These are phyloP conservation scores for Schwanniomyces polymorphus DNA, from an alignment of 805 yeast species.

Conservation along the genomic window DNA sequence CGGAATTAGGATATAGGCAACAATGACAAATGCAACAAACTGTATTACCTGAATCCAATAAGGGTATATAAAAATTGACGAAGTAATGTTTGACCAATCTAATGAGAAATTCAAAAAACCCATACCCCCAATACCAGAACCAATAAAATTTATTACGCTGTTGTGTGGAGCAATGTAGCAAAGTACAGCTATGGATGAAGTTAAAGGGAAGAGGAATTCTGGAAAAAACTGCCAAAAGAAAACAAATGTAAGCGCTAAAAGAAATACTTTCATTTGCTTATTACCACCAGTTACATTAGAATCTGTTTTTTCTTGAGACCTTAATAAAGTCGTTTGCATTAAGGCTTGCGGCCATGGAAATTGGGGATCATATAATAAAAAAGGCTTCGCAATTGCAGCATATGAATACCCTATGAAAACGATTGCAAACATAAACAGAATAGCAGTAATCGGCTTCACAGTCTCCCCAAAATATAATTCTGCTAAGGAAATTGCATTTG, in stretches of 20 bases:
- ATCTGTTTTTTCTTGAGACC: conserved; percentile 20
- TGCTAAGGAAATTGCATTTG: conserved; percentile 43
- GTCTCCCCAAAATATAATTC: conserved; percentile 37
- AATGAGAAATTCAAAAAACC: conserved; percentile 45
- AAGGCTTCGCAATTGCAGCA: conserved; percentile 45
- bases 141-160: conserved; percentile 37
- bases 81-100: conserved; percentile 52
- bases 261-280: conserved; percentile 36
- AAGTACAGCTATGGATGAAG: conserved; percentile 44
- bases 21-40: conserved; percentile 41
- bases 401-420: conserved; percentile 50
- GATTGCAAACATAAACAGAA: conserved; percentile 46
- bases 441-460: conserved; percentile 32
- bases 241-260: conserved; percentile 27
- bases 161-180: conserved; percentile 48
- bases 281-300: conserved; percentile 10
- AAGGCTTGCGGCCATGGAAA: conserved; percentile 48
- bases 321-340: conserved; percentile 47
- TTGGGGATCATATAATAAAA: conserved; percentile 45
- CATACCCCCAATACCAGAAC: conserved; percentile 49
- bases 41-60: conserved; percentile 49
- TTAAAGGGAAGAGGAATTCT: conserved; percentile 45
- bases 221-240: conserved; percentile 48
- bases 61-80: conserved; percentile 46
- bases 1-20: conserved; percentile 47